phyloP scores from a whole-genome alignment of 2,329 filamentous ascomycete species.

The Sphaceloma murrayae region DNA sequence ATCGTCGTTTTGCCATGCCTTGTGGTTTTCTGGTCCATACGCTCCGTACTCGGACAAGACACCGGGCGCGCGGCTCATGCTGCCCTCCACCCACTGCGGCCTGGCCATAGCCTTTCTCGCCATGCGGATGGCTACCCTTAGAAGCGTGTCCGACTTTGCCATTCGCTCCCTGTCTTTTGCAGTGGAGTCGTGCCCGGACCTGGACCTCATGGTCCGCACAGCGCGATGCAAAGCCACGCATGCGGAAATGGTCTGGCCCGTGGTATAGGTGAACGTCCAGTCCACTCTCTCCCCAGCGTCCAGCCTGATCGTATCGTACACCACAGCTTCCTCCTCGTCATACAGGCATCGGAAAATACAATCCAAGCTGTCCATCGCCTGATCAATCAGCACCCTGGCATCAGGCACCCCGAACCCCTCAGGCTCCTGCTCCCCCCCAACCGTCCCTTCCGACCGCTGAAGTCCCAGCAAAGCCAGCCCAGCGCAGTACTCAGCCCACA shows the following conservation, averaged over 20 bases:
- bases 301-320: slow-evolving; percentile 24
- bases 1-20: slow-evolving; percentile 23
- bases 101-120: slow-evolving; percentile 22
- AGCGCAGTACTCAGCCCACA: slow-evolving; percentile 23
- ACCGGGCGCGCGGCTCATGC: slow-evolving; percentile 15
- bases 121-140: slow-evolving; percentile 24
- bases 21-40: slow-evolving; percentile 22
- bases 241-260: slow-evolving; percentile 23
- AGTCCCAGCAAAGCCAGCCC: slow-evolving; percentile 21
- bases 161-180: neutral
- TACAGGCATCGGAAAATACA: slow-evolving; percentile 22
- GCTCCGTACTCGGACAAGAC: slow-evolving; percentile 23
- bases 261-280: slow-evolving; percentile 26
- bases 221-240: slow-evolving; percentile 21
- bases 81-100: slow-evolving; percentile 22
- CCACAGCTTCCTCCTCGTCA: slow-evolving; percentile 22
- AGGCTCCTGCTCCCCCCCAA: neutral
- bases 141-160: slow-evolving; percentile 20
- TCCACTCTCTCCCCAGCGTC: slow-evolving; percentile 21
- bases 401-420: neutral
- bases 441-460: neutral
- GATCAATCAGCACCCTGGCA: neutral
- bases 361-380: neutral
- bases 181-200: neutral
- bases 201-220: neutral